These are phyloP conservation scores for Apiotrichum mycotoxinovorans DNA, from an alignment of 1,284 basidiomycete species.

Conservation along the genomic window DNA sequence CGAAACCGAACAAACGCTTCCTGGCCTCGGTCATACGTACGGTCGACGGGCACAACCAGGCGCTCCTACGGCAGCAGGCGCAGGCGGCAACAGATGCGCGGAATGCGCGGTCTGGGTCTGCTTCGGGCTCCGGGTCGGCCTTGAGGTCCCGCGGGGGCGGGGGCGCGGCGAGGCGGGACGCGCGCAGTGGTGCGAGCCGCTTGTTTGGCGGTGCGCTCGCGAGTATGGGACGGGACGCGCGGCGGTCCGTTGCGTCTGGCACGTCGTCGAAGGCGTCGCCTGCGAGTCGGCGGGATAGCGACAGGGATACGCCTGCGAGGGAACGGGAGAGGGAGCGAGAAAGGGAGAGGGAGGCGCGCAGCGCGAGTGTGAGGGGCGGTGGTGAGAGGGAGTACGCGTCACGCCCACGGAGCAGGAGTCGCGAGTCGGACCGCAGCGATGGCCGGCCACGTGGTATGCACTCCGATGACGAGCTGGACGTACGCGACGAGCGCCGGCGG, in stretches of 20 bases:
- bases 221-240: slow-evolving; percentile 12
- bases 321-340: slow-evolving; percentile 6
- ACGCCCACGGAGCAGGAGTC: background rate
- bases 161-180: background rate
- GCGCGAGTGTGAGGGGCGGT: slow-evolving; percentile 20
- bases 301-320: slow-evolving; percentile 41
- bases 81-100: slow-evolving; percentile 64
- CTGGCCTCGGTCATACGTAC: slow-evolving; percentile 78
- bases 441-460: too few species aligned
- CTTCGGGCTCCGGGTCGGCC: too few species aligned
- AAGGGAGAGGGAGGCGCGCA: slow-evolving; percentile 50
- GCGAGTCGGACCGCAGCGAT: too few species aligned
- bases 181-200: slow-evolving; percentile 20
- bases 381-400: slow-evolving; percentile 4
- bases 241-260: too few species aligned
- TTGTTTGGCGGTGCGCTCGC: slow-evolving; percentile 43
- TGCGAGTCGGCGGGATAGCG: slow-evolving; percentile 6
- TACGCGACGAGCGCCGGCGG: too few species aligned
- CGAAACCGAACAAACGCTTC: slow-evolving; percentile 86
- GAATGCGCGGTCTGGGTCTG: too few species aligned
- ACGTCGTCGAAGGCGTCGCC: too few species aligned
- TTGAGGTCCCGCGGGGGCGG: background rate
- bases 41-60: slow-evolving; percentile 88
- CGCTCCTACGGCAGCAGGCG: slow-evolving; percentile 71
- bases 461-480: too few species aligned